Evolutionary conservation across 1,284 basidiomycete species (phyloP).

Genomic region (Pascua sp.): DNA sequence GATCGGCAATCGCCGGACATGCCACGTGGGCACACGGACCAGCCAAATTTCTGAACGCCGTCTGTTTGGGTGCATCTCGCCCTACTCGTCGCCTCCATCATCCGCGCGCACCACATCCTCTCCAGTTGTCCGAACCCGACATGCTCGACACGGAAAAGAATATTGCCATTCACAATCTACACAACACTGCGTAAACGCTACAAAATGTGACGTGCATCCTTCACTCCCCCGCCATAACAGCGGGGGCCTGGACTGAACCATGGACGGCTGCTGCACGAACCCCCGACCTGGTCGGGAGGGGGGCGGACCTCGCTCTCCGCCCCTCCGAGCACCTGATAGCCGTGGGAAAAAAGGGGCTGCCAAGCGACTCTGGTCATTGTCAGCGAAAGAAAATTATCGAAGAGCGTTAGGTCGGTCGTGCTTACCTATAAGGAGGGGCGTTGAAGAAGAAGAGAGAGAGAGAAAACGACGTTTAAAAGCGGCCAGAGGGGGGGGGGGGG

Average conservation of each 20-base stretch:
- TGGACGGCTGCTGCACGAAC: slow-evolving; percentile 30
- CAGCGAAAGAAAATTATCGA: slow-evolving; percentile 8
- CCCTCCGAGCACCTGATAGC: slow-evolving; percentile 39
- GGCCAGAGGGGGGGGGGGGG: not conserved
- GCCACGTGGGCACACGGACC: too few species aligned
- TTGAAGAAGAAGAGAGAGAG: slow-evolving; percentile 14
- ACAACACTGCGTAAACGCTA: too few species aligned
- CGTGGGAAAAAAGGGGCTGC: slow-evolving; percentile 22
- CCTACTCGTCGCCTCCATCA: too few species aligned
- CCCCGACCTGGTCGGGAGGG: slow-evolving; percentile 30
- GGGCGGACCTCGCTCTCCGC: slow-evolving; percentile 33
- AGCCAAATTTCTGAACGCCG: too few species aligned
- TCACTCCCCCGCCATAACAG: slow-evolving; percentile 4
- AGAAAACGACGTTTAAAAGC: not conserved
- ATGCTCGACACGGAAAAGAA: too few species aligned
- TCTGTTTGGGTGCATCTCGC: too few species aligned
- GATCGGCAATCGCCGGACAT: too few species aligned
- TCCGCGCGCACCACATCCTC: too few species aligned
- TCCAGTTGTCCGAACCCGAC: too few species aligned
- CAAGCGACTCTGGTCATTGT: slow-evolving; percentile 36
- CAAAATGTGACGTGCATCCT: slow-evolving; percentile 19
- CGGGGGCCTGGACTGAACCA: slow-evolving; percentile 18
- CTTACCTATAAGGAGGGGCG: slow-evolving; percentile 35
- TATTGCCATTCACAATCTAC: too few species aligned
- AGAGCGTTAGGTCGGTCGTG: not conserved